Evolutionary conservation across 257 asterid species (phyloP), one percentile per base, ranked within the genome.

Genomic region (Coffea canephora): DNA sequence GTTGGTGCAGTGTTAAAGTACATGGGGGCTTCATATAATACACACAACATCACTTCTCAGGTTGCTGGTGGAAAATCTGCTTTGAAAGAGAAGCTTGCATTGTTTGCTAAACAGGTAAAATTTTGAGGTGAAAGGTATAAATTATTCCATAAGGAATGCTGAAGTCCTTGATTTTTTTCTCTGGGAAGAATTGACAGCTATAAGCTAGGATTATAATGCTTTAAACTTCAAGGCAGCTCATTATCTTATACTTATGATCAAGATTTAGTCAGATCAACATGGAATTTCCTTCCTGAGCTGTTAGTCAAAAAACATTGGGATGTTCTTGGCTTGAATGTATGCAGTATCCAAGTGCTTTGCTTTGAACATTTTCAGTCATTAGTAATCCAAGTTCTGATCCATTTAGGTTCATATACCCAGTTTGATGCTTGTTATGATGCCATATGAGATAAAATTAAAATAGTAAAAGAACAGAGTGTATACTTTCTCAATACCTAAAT

Each of bases 1-100:
- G 84, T 95, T 67, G 99, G 99, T 75, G 91, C 94, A 36, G 97
- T 92, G 66, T 81, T 95, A 86, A 95, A 92, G 87, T 79, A 72
- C 80, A 91, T 95, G 99, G 98, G 99, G 76, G 92, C 93, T 69
- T 93, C 99, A 41, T 95, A 95, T 73, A 95, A 95, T 86, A 90
- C 96, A 48, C 84, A 87, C 41, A 76, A 92, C 87, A 79, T 95
- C 69, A 90, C 87, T 82, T 84, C 93, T 68, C 89, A 93, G 80
- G 94, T 95, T 46, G 78, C 73, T 77, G 99, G 99, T 41, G 99
- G 99, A 77, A 91, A 84, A 84, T 76, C 79, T 61, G 97, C 96
- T 1, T 92, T 92, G 84, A 90, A 77, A 77, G 88, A 88, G 86
- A 89, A 93, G 81, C 94, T 95, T 84, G 80, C 87, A 61, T 81